These are phyloP conservation scores for Wickerhamiella shivajii DNA, from an alignment of 805 yeast species.

Conservation along the genomic window DNA sequence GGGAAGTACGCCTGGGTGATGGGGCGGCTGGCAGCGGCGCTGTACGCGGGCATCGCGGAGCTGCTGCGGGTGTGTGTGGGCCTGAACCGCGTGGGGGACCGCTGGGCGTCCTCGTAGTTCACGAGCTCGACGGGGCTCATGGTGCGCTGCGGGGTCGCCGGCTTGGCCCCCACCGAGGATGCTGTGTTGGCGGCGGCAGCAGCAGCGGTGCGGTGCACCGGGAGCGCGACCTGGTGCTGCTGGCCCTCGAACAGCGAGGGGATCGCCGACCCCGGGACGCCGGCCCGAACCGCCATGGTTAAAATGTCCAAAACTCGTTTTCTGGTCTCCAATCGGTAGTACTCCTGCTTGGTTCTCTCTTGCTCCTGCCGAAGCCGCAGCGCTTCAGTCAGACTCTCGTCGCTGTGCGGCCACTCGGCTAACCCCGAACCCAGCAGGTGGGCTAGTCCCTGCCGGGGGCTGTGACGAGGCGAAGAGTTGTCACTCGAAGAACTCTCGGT, in stretches of 20 bases:
- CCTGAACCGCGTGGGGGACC: constrained; percentile 13
- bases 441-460: constrained; percentile 10
- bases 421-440: constrained; percentile 39
- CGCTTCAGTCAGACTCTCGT: constrained; percentile 42
- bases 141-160: constrained; percentile 17
- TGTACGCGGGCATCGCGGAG: constrained; percentile 16
- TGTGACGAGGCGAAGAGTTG: too few species aligned
- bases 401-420: constrained; percentile 40
- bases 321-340: constrained; percentile 48
- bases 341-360: constrained; percentile 72
- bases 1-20: constrained; percentile 12
- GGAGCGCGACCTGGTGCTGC: background rate
- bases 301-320: constrained; percentile 47
- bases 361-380: constrained; percentile 51
- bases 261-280: constrained; percentile 50
- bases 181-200: constrained; percentile 14
- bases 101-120: constrained; percentile 13
- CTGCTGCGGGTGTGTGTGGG: constrained; percentile 15
- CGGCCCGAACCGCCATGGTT: constrained; percentile 42
- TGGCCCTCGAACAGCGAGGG: constrained; percentile 38
- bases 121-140: constrained; percentile 13
- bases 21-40: constrained; percentile 8
- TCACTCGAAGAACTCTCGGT: too few species aligned
- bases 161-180: constrained; percentile 1
- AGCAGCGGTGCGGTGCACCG: constrained; percentile 11